Conservation (phyloP, 345 rosid species). For the Salix arbutifolia region DNA sequence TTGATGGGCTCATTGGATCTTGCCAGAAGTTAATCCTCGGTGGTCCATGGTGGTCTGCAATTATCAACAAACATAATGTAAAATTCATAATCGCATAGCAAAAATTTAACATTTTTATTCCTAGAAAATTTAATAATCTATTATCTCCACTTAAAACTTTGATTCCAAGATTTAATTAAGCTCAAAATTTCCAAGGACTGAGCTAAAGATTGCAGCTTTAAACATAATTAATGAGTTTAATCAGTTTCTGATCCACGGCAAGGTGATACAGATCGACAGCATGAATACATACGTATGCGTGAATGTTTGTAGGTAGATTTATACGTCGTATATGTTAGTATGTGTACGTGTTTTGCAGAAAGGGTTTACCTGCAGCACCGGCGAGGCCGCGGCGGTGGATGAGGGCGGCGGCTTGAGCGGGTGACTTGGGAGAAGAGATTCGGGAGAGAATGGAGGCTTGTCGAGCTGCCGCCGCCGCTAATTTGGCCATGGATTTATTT, state of each 20-base stretch:
- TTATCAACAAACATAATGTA: background rate
- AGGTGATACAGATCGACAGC: too few relatives aligned
- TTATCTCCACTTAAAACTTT: background rate
- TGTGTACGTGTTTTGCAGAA: background rate
- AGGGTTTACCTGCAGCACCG: conserved; percentile 71
- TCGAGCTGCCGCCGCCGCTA: conserved; percentile 51
- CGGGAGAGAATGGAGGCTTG: conserved; percentile 33
- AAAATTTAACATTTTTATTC: background rate
- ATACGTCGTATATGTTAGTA: background rate
- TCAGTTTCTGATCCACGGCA: background rate
- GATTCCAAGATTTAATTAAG: background rate
- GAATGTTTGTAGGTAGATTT: background rate
- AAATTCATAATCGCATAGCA: background rate
- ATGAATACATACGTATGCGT: background rate
- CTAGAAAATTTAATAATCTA: too few relatives aligned
- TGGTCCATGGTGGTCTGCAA: conserved; percentile 37
- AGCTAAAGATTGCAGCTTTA: background rate
- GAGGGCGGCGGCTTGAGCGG: conserved; percentile 35
- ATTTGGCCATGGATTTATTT: conserved; percentile 41
- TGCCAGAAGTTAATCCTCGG: conserved; percentile 35
- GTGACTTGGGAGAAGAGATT: conserved; percentile 20
- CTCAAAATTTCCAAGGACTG: background rate
- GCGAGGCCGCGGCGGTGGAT: conserved; percentile 74
- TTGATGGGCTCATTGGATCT: conserved; percentile 36
- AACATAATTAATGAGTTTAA: background rate